Conservation (phyloP, 2,329 filamentous ascomycete species). For the Fusarium austroafricanum region DNA sequence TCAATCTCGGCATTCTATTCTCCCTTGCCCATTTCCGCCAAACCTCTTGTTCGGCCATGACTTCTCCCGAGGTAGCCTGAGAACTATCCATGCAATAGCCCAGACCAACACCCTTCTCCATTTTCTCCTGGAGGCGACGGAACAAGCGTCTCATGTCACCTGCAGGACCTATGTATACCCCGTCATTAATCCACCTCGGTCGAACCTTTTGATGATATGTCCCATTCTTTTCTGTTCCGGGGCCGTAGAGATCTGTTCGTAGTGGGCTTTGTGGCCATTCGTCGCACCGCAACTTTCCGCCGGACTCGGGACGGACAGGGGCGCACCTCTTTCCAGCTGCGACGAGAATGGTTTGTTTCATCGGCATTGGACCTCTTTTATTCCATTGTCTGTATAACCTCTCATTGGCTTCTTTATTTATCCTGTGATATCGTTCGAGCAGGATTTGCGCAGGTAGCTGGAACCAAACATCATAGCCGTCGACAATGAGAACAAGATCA, state of each 20-base stretch:
- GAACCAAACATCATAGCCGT: constrained; percentile 10
- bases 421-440: constrained; percentile 14
- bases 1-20: neutral
- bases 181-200: constrained; percentile 4
- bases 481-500: constrained; percentile 12
- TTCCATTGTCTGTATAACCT: neutral
- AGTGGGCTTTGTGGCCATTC: neutral
- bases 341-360: constrained; percentile 8
- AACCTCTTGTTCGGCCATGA: constrained; percentile 2
- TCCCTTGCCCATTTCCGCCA: neutral
- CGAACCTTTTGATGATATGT: neutral
- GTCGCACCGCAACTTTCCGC: neutral
- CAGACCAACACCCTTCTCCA: neutral
- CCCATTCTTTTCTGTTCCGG: neutral
- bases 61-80: neutral
- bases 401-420: constrained; percentile 13
- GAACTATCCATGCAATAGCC: constrained; percentile 2
- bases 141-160: constrained; percentile 12
- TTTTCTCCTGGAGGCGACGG: neutral
- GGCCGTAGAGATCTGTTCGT: neutral
- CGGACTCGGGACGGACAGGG: neutral
- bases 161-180: constrained; percentile 4
- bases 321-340: constrained; percentile 1
- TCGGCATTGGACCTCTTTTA: neutral
- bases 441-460: constrained; percentile 9